These are phyloP conservation scores for Penicillium fuscoglaucum DNA, from an alignment of 2,329 filamentous ascomycete species.

Conservation along the genomic window DNA sequence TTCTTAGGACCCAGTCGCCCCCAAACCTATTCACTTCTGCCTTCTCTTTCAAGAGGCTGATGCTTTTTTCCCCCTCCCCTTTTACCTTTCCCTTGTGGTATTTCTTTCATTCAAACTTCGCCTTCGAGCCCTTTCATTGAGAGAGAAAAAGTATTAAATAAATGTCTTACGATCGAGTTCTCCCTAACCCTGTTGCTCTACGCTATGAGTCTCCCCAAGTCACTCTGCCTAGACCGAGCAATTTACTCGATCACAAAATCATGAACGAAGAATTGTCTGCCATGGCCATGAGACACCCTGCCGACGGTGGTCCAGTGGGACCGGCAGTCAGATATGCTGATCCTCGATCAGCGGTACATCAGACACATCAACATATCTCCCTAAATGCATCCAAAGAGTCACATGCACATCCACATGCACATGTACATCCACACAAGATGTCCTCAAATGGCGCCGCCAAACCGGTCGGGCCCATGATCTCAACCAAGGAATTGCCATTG, in stretches of 20 bases:
- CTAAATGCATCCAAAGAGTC: conserved; percentile 27
- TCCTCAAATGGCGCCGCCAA: conserved; percentile 20
- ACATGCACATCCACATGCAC: not conserved
- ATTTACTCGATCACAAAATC: conserved; percentile 45
- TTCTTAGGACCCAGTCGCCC: conserved; percentile 8
- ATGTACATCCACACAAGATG: not conserved
- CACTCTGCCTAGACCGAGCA: conserved; percentile 36
- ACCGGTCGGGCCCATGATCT: conserved; percentile 15
- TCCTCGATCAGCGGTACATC: conserved; percentile 19
- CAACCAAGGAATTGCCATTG: conserved; percentile 26
- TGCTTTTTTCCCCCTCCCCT: conserved; percentile 1
- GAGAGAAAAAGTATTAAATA: conserved; percentile 24
- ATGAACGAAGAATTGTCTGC: conserved; percentile 37
- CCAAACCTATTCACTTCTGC: conserved; percentile 13
- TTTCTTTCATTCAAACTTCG: conserved; percentile 10
- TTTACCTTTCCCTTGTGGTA: conserved; percentile 7
- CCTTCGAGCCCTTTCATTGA: conserved; percentile 14
- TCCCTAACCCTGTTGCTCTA: conserved; percentile 46
- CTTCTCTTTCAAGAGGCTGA: conserved; percentile 17
- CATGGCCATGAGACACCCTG: conserved; percentile 12
- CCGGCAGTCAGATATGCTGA: conserved; percentile 23
- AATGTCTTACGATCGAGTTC: conserved; percentile 53
- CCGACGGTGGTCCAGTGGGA: conserved; percentile 18
- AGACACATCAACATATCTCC: conserved; percentile 29
- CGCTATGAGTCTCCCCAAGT: conserved; percentile 41